Percentiles rank a stretch among this genome's conserved stretches.
These are phyloP conservation scores for Tulasnella sp. DNA, from an alignment of 768 basidiomycete species.

Conservation along the genomic window DNA sequence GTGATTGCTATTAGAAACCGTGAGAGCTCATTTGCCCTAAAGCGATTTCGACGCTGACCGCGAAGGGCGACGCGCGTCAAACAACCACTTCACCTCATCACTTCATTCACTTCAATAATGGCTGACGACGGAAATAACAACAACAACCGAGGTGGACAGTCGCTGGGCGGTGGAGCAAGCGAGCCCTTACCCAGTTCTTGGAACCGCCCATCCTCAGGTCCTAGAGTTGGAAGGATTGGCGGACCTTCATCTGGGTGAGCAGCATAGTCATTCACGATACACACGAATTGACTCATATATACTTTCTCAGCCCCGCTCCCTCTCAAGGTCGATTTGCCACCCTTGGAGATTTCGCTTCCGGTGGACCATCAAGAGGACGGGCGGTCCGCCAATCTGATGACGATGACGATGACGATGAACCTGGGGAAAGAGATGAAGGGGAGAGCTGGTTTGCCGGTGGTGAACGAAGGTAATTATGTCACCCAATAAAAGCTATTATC, in stretches of 20 bases:
- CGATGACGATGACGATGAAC: constrained; percentile 35
- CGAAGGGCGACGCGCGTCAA: too few species aligned
- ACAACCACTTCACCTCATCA: too few species aligned
- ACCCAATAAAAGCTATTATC: not conserved
- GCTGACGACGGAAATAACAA: constrained; percentile 15
- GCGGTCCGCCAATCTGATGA: constrained; percentile 36
- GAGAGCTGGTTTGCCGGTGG: constrained; percentile 90
- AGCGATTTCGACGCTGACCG: too few species aligned
- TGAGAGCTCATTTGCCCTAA: too few species aligned
- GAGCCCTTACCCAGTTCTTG: constrained; percentile 35
- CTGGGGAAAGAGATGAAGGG: constrained; percentile 23
- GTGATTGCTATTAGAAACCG: too few species aligned
- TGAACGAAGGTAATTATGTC: constrained; percentile 55
- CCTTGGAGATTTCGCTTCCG: constrained; percentile 25
- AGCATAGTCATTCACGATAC: constrained; percentile 16
- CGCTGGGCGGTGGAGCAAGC: constrained; percentile 35
- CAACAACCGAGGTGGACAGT: constrained; percentile 30
- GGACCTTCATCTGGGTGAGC: constrained; percentile 20
- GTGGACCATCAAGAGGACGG: constrained; percentile 17
- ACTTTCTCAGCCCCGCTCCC: constrained; percentile 14
- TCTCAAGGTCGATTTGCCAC: constrained; percentile 28
- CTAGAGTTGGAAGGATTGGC: constrained; percentile 17
- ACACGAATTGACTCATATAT: constrained; percentile 11
- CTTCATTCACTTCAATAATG: too few species aligned
- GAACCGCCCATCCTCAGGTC: constrained; percentile 13